Conservation (phyloP, 306 rosid species). For the Albizia julibrissin region DNA sequence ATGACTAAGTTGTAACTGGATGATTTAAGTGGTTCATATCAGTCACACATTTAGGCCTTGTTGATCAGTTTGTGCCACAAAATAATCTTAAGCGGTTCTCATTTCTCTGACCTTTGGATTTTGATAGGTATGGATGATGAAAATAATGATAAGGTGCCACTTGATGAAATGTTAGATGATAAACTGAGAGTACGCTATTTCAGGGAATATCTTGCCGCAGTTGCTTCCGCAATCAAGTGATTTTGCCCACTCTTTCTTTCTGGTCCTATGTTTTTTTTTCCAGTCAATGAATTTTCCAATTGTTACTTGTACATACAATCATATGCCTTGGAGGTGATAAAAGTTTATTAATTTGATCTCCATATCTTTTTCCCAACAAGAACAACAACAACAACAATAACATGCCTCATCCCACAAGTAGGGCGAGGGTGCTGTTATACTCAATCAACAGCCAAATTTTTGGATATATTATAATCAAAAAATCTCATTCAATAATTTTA, state of each 20-base stretch:
- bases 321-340: background rate
- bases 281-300: background rate
- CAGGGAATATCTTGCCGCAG: slow-evolving; percentile 67
- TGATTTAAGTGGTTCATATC: background rate
- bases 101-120: slow-evolving; percentile 11
- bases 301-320: background rate
- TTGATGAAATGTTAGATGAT: slow-evolving; percentile 80
- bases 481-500: too few species aligned
- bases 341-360: background rate
- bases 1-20: background rate
- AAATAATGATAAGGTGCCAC: slow-evolving; percentile 56
- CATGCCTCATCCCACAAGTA: too few species aligned
- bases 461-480: too few species aligned
- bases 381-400: too few species aligned
- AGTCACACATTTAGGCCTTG: background rate
- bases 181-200: slow-evolving; percentile 73
- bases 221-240: slow-evolving; percentile 57
- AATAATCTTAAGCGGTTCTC: slow-evolving; percentile 21
- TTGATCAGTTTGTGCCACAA: background rate
- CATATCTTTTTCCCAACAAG: background rate
- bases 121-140: slow-evolving; percentile 92
- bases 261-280: background rate
- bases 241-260: background rate
- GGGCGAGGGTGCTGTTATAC: too few species aligned
- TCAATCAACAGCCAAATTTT: too few species aligned